Evolutionary conservation across 2,329 filamentous ascomycete genomes (phyloP), one percentile per base, ranked within the genome.

Genomic region (Zymoseptoria passerinii): DNA sequence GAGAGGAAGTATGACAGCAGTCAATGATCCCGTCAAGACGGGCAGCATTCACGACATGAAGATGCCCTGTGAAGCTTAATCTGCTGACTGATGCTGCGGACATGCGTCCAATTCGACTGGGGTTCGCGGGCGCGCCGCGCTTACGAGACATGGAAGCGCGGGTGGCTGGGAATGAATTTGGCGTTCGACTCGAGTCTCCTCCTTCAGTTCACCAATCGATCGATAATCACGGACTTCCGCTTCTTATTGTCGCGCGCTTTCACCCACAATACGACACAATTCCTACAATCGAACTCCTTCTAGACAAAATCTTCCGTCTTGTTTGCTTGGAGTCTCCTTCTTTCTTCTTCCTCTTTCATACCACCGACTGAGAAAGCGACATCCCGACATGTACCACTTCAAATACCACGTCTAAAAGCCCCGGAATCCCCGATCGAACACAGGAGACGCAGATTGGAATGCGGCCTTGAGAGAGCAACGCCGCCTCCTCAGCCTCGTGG

Each of bases 391-490:
- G 35, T 44, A 44, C 35, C 35, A 44, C 35, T 44, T 44, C 35
- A 44, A 16, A 44, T 16, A 44, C 35, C 3, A 44, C 35, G 13
- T 44, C n/a, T 44, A 16, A 40, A 44, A 13, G 9, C 35, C 13
- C 35, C 35, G 16, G 16, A n/a, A n/a, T 16, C 35, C 35, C 35
- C 35, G 35, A 44, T 7, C 35, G 9, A 44, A 44, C 16, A 44
- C 35, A 44, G 35, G 35, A 44, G 2, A 44, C 13, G 35, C 35
- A 44, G 35, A 44, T 4, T 54, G 57, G 53, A 57, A 62, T 59
- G 53, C 60, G 35, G 35, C 4, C 13, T 40, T 57, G 50, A 40
- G 23, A 57, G 20, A 50, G 44, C 29, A 44, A 44, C 55, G 55
- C 28, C 28, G 48, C 28, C 19, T 13, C 4, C 52, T 28, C 10